Evolutionary conservation across 805 yeast genomes (phyloP).

Genomic region (Hanseniaspora lachancei): DNA sequence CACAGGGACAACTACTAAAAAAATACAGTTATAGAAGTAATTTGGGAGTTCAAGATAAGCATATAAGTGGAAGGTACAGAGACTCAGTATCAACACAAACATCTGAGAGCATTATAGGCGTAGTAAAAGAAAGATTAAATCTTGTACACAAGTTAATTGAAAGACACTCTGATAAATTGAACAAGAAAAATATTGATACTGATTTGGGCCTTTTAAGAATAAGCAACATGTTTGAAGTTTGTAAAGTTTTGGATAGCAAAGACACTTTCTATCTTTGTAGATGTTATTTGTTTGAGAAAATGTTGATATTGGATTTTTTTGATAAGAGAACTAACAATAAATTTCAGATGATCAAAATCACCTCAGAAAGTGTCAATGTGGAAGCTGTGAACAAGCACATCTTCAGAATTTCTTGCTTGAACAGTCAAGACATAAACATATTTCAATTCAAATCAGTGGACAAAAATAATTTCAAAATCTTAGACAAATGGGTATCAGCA

Average conservation of each 20-base stretch:
- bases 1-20: neutral
- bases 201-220: conserved; percentile 28
- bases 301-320: conserved; percentile 1
- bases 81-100: neutral
- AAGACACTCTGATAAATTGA: conserved; percentile 17
- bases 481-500: conserved; percentile 33
- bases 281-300: conserved; percentile 27
- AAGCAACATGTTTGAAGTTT: conserved; percentile 27
- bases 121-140: conserved; percentile 21
- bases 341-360: neutral
- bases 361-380: conserved; percentile 20
- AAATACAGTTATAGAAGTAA: neutral
- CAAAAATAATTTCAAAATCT: conserved; percentile 22
- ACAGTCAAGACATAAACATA: conserved; percentile 17
- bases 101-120: conserved; percentile 11
- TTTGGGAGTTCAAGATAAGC: neutral
- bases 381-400: conserved; percentile 15
- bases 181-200: conserved; percentile 23
- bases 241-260: conserved; percentile 14
- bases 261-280: conserved; percentile 20
- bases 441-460: conserved; percentile 21
- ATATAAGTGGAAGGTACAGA: neutral
- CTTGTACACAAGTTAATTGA: conserved; percentile 19
- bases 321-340: neutral
- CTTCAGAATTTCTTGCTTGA: conserved; percentile 16